Evolutionary conservation across 2,329 filamentous ascomycete species (phyloP), one percentile per base, ranked within the genome.

Genomic region (Ceratocystiopsis minuta): DNA sequence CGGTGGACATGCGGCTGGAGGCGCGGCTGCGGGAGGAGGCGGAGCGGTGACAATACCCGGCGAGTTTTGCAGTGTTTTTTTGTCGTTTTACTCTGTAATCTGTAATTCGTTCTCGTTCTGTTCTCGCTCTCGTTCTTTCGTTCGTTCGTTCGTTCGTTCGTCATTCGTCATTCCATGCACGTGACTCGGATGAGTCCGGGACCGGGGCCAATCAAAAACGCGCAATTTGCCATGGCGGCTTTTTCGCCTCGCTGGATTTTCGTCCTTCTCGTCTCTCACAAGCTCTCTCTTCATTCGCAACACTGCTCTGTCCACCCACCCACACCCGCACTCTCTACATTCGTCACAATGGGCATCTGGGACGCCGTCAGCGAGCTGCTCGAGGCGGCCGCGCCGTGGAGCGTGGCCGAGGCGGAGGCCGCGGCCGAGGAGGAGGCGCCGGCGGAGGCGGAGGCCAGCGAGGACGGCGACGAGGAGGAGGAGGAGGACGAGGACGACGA

Each of bases 1-100:
- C 72, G 24, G 57, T 78, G 24, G 67, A 61, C 46, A 71, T 65
- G 54, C 64, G 61, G 40, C 60, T 78, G 17, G 74, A 85, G 55
- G 75, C 83, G 50, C 81, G 80, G 46, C 68, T 87, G 49, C 78
- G 79, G 37, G 72, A 80, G 46, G 82, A 82, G 50, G 66, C 83
- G 36, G 81, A 88, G 54, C 67, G 70, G 33, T 34, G 36, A 34
- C 32, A 44, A 44, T 39, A 37, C 35, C 38, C 32, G 38, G 38
- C 28, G n/a, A 18, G 20, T 39, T 38, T 6, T 33, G 15, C n/a
- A n/a, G n/a, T n/a, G n/a, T n/a, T n/a, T n/a, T n/a, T n/a, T n/a
- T n/a, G n/a, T n/a, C n/a, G n/a, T n/a, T n/a, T n/a, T n/a, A n/a
- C n/a, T n/a, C n/a, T n/a, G n/a, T n/a, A n/a, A n/a, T n/a, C n/a